Conservation (phyloP, 2,329 filamentous ascomycete species). For the Sclerotinia spermophila region DNA sequence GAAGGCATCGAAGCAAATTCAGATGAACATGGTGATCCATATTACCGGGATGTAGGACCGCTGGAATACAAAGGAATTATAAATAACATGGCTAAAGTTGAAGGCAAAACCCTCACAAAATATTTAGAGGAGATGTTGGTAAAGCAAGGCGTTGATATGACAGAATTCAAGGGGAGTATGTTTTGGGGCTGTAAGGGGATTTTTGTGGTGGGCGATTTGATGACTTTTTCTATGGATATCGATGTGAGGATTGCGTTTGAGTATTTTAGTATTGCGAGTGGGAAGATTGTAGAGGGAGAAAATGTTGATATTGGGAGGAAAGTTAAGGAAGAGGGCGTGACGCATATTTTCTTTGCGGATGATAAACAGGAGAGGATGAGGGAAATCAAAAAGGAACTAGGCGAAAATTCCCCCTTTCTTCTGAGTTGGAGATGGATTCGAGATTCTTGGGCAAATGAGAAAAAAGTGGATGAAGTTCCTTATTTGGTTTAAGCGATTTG, state of each 20-base stretch:
- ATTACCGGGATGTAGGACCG: slow-evolving; percentile 62
- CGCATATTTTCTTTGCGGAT: slow-evolving; percentile 65
- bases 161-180: slow-evolving; percentile 48
- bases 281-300: slow-evolving; percentile 21
- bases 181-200: slow-evolving; percentile 43
- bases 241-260: background rate
- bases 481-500: slow-evolving; percentile 38
- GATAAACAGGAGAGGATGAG: slow-evolving; percentile 39
- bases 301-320: slow-evolving; percentile 42
- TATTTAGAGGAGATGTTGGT: background rate
- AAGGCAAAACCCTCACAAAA: slow-evolving; percentile 39
- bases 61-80: slow-evolving; percentile 59
- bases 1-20: slow-evolving; percentile 57
- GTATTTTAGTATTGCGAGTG: background rate
- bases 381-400: slow-evolving; percentile 45
- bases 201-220: slow-evolving; percentile 34
- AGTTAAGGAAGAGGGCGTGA: slow-evolving; percentile 53
- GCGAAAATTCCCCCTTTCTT: slow-evolving; percentile 55
- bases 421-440: slow-evolving; percentile 71
- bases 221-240: background rate
- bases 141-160: slow-evolving; percentile 44
- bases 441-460: slow-evolving; percentile 75
- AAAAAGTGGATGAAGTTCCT: slow-evolving; percentile 73
- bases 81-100: slow-evolving; percentile 44
- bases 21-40: slow-evolving; percentile 82